Evolutionary conservation across 768 basidiomycete species (phyloP).

Genomic region (Tephrocybe sp.): DNA sequence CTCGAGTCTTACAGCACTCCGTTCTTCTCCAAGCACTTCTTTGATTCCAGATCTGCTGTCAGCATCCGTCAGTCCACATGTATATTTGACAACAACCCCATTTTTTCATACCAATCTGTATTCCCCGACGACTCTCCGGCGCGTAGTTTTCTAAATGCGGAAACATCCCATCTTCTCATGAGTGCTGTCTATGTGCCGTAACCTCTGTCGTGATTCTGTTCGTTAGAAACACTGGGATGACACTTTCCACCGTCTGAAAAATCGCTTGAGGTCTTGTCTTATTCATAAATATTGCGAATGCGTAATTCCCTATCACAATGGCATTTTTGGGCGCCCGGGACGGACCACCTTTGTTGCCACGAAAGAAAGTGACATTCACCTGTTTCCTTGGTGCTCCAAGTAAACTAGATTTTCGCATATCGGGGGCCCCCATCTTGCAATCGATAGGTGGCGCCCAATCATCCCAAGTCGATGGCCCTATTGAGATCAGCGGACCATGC

Average conservation of each 20-base stretch:
- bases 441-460: not conserved
- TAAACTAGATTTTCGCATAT: not conserved
- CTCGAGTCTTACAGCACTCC: slow-evolving; percentile 9
- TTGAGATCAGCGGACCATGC: slow-evolving; percentile 9
- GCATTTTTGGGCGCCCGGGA: not conserved
- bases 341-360: slow-evolving; percentile 2
- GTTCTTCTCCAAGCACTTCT: slow-evolving; percentile 10
- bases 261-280: too few species aligned
- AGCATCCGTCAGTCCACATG: slow-evolving; percentile 8
- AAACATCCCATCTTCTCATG: slow-evolving; percentile 4
- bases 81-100: slow-evolving; percentile 23
- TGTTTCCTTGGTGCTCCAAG: not conserved
- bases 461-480: not conserved
- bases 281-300: too few species aligned
- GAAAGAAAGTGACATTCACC: not conserved
- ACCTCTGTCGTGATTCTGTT: not conserved
- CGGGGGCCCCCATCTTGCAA: not conserved
- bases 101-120: slow-evolving; percentile 42
- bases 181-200: slow-evolving; percentile 7
- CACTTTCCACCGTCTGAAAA: not conserved
- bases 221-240: not conserved
- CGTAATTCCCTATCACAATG: too few species aligned
- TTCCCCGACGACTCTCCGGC: slow-evolving; percentile 36
- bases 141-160: slow-evolving; percentile 19
- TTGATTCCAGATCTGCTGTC: slow-evolving; percentile 11